These are phyloP conservation scores for Clarireedia hainanense DNA, from an alignment of 2,329 filamentous ascomycete species.

Conservation along the genomic window DNA sequence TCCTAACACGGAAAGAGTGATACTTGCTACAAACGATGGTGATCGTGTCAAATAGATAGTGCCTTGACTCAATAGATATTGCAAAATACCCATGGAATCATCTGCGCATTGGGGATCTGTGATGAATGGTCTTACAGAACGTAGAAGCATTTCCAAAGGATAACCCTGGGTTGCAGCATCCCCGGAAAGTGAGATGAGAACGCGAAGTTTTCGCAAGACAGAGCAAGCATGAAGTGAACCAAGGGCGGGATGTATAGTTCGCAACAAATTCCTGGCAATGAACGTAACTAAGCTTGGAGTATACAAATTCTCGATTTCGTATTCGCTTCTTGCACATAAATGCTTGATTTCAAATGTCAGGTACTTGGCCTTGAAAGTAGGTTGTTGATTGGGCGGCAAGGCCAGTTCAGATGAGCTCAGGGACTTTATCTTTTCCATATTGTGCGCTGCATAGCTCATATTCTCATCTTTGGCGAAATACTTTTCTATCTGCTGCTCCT, in stretches of 20 bases:
- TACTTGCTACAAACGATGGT: conserved; percentile 73
- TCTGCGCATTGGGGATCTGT: conserved; percentile 82
- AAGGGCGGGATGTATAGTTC: conserved; percentile 72
- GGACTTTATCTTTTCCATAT: conserved; percentile 60
- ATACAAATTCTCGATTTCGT: conserved; percentile 61
- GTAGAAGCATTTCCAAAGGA: conserved; percentile 82
- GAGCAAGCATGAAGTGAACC: conserved; percentile 83
- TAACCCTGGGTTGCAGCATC: conserved; percentile 67
- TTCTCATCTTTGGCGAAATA: conserved; percentile 52
- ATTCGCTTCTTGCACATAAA: conserved; percentile 65
- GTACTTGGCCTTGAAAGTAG: conserved; percentile 72
- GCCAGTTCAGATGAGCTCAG: conserved; percentile 57
- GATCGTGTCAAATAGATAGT: conserved; percentile 52
- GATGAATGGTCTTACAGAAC: conserved; percentile 69
- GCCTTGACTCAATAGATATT: conserved; percentile 72
- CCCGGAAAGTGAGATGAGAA: conserved; percentile 73
- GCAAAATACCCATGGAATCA: conserved; percentile 78
- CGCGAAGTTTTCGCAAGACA: conserved; percentile 75
- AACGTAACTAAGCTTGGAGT: conserved; percentile 66
- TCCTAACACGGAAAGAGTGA: conserved; percentile 69
- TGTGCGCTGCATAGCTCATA: conserved; percentile 53
- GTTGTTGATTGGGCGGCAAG: conserved; percentile 75
- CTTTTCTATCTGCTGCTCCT: conserved; percentile 55
- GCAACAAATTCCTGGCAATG: conserved; percentile 69
- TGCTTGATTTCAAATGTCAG: conserved; percentile 68